Conservation (phyloP, 805 yeast species). For the Wickerhamomyces pijperi region DNA sequence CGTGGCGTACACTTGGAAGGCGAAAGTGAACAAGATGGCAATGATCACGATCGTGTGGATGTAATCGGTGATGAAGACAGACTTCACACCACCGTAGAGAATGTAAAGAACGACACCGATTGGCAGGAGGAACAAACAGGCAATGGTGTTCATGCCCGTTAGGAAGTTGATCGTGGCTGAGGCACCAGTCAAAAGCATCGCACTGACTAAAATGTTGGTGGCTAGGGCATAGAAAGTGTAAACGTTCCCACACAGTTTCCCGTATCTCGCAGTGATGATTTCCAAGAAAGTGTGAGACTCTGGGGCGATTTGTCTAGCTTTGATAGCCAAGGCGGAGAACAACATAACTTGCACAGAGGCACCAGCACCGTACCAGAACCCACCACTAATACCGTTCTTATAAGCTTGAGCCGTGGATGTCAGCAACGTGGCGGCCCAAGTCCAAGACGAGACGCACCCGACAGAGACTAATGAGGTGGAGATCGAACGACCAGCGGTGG, state of each 20-base stretch:
- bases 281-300: slow-evolving; percentile 87
- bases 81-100: slow-evolving; percentile 71
- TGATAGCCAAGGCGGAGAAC: slow-evolving; percentile 80
- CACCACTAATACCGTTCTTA: slow-evolving; percentile 52
- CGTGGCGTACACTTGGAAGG: slow-evolving; percentile 71
- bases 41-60: slow-evolving; percentile 73
- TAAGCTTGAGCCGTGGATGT: slow-evolving; percentile 74
- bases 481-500: slow-evolving; percentile 86
- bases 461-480: slow-evolving; percentile 77
- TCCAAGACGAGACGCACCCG: slow-evolving; percentile 92
- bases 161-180: slow-evolving; percentile 71
- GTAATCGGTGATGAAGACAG: slow-evolving; percentile 73
- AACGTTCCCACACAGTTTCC: slow-evolving; percentile 58
- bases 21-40: slow-evolving; percentile 69
- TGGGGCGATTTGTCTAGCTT: slow-evolving; percentile 83
- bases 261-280: slow-evolving; percentile 72
- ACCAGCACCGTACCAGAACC: slow-evolving; percentile 82
- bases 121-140: slow-evolving; percentile 75
- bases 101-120: slow-evolving; percentile 69
- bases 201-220: slow-evolving; percentile 82
- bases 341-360: slow-evolving; percentile 82
- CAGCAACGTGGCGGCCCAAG: slow-evolving; percentile 78
- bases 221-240: slow-evolving; percentile 75
- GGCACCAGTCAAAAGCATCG: slow-evolving; percentile 87
- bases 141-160: slow-evolving; percentile 76